phyloP scores from a whole-genome alignment of 441 rosid species.

The Adansonia gregorii region DNA sequence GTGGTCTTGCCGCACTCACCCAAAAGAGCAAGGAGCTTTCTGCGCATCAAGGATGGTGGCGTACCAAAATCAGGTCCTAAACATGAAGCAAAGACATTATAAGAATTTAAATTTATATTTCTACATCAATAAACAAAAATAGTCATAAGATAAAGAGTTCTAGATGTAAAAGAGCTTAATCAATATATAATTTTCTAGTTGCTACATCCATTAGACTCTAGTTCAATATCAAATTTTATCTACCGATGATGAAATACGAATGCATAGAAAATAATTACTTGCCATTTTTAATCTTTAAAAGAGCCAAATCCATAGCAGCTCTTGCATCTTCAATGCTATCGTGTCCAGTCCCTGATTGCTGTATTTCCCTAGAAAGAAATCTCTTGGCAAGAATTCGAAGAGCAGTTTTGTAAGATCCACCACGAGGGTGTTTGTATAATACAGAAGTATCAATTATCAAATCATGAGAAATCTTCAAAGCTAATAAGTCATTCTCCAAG shows the following conservation, averaged over 20 bases:
- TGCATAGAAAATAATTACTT: slow-evolving; percentile 35
- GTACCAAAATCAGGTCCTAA: slow-evolving; percentile 94
- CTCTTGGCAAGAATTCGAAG: slow-evolving; percentile 84
- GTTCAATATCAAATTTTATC: not conserved
- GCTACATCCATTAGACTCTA: not conserved
- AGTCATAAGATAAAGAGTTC: not conserved
- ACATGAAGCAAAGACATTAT: slow-evolving; percentile 28
- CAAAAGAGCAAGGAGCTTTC: slow-evolving; percentile 69
- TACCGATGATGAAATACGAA: not conserved
- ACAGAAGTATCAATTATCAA: slow-evolving; percentile 93
- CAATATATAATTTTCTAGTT: not conserved
- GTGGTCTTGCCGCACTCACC: slow-evolving; percentile 71
- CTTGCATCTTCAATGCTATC: slow-evolving; percentile 94
- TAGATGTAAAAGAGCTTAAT: not conserved
- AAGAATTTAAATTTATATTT: slow-evolving; percentile 22
- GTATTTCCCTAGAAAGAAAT: slow-evolving; percentile 87
- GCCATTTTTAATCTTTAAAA: slow-evolving; percentile 83
- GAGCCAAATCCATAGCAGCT: slow-evolving; percentile 88
- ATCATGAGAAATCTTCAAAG: slow-evolving; percentile 78
- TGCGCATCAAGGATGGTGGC: slow-evolving; percentile 63
- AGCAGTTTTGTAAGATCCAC: slow-evolving; percentile 78
- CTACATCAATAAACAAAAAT: slow-evolving; percentile 15
- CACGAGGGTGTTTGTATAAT: slow-evolving; percentile 82
- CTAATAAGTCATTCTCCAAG: slow-evolving; percentile 87
- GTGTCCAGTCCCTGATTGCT: slow-evolving; percentile 76